These are phyloP conservation scores for Chlorella vulgaris DNA, from an alignment of 139 green algal genomes.

Conservation along the genomic window DNA sequence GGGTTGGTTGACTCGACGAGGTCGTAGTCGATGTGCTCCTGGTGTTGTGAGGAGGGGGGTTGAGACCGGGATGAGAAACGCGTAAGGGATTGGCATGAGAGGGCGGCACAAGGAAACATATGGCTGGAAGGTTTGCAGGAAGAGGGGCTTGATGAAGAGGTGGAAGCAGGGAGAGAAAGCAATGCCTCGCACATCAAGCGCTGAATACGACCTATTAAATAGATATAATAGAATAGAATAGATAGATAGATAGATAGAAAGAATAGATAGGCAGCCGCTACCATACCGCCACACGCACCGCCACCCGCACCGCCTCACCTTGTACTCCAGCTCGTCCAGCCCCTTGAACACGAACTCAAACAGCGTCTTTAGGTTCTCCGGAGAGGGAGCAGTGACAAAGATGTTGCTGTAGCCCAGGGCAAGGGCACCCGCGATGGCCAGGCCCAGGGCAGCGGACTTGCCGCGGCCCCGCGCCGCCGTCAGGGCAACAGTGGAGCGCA, in stretches of 20 bases:
- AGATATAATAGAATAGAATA: too few species aligned
- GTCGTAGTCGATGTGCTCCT: slow-evolving; percentile 98
- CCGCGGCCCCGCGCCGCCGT: slow-evolving; percentile 91
- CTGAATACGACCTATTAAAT: too few species aligned
- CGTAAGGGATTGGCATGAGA: not conserved
- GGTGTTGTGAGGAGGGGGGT: not conserved
- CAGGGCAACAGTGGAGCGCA: slow-evolving; percentile 93
- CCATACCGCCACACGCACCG: too few species aligned
- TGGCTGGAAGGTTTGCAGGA: not conserved
- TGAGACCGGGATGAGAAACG: not conserved
- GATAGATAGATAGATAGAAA: too few species aligned
- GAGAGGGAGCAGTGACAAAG: slow-evolving; percentile 96
- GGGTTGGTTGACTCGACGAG: slow-evolving; percentile 94
- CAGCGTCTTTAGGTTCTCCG: slow-evolving; percentile 97
- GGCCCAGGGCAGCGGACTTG: slow-evolving; percentile 93
- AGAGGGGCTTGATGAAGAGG: not conserved
- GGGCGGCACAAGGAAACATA: too few species aligned
- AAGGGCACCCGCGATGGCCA: slow-evolving; percentile 85
- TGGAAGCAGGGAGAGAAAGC: not conserved
- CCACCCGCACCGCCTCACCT: slow-evolving; percentile 53
- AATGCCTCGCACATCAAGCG: too few species aligned
- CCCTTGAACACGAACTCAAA: slow-evolving; percentile 98
- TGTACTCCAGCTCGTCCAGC: slow-evolving; percentile 88
- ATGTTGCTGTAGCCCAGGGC: slow-evolving; percentile 90
- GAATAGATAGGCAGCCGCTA: too few species aligned